Base-by-base conservation (phyloP, 2,329 filamentous ascomycete genomes). In the Colletotrichum sp. region DNA sequence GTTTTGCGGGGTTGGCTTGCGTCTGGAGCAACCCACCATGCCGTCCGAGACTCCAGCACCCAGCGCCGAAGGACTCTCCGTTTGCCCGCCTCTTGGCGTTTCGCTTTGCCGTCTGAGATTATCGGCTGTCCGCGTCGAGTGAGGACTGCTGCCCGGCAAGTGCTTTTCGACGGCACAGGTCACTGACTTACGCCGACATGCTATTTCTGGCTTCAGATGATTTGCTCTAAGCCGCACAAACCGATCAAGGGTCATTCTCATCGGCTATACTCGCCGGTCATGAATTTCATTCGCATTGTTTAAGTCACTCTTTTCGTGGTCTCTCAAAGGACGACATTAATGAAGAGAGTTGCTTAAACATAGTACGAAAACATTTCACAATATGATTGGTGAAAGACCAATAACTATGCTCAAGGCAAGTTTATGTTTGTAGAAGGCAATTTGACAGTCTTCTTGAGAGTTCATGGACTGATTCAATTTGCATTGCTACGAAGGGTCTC, bases 1-100 rank as follows among this genome's bases (percentile, higher is more conserved):
- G 69, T 71, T 75, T 49, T 59, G 67, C 67, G 72, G 72, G 72
- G 67, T 71, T 65, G 49, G 44, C 68, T 44, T 24, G 24, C 2
- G 30, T 32, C 28, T 44, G n/a, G 49, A 36, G 65, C 55, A 39
- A 57, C 24, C 30, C 55, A 55, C 71, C 30, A 34, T 44, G 39
- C 30, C 52, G 28, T n/a, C 18, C 28, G 6, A 36, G n/a, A 49
- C 63, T 26, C 34, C 16, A 60, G 49, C 49, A n/a, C 65, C 36
- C 30, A 30, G 62, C 49, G 49, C 49, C 32, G 55, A 26, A n/a
- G n/a, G 66, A 55, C 28, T 30, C 52, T 63, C 36, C 36, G 21
- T 30, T 30, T 49, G 24, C 7, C 71, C 52, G n/a, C 15, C 12
- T 52, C 70, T 72, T 72, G 70, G 70, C 63, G 36, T 68, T 72